Conservation (phyloP, 1,284 basidiomycete species). For the Cryptococcus sp. region DNA sequence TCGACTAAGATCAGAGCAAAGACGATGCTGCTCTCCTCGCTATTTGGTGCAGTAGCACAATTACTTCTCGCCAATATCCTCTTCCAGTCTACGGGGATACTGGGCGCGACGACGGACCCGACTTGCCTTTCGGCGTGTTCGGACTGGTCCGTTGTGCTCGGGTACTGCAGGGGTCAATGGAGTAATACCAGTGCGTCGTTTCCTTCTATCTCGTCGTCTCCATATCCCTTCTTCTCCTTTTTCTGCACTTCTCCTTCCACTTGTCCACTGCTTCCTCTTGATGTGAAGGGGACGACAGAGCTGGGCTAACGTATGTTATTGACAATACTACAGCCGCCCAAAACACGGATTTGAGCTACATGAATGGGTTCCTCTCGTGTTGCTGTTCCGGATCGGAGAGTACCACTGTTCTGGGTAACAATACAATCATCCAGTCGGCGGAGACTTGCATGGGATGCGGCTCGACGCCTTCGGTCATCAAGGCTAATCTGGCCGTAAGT, state of each 20-base stretch:
- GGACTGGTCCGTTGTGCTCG: constrained; percentile 30
- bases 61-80: no score
- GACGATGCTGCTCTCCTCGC: no score
- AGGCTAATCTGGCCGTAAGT: constrained; percentile 39
- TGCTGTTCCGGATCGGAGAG: constrained; percentile 31
- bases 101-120: no score
- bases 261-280: constrained; percentile 3
- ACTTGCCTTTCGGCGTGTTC: constrained; percentile 18
- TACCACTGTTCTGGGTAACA: constrained; percentile 23
- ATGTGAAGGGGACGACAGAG: constrained; percentile 1
- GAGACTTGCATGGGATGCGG: constrained; percentile 39
- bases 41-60: no score
- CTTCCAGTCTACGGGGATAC: no score
- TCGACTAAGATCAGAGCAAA: no score
- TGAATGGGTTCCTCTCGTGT: constrained; percentile 40
- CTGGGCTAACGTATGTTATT: background rate
- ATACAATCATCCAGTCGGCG: constrained; percentile 20
- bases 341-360: constrained; percentile 25
- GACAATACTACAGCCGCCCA: constrained; percentile 8
- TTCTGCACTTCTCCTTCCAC: background rate
- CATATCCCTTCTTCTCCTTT: background rate
- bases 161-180: constrained; percentile 25
- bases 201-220: background rate
- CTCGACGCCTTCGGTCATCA: constrained; percentile 32
- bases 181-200: constrained; percentile 16